Percentiles rank a stretch among this genome's conserved stretches.
Evolutionary conservation across 208 protist genomes (phyloP).

Genomic region (Wallacemonas sp.): DNA sequence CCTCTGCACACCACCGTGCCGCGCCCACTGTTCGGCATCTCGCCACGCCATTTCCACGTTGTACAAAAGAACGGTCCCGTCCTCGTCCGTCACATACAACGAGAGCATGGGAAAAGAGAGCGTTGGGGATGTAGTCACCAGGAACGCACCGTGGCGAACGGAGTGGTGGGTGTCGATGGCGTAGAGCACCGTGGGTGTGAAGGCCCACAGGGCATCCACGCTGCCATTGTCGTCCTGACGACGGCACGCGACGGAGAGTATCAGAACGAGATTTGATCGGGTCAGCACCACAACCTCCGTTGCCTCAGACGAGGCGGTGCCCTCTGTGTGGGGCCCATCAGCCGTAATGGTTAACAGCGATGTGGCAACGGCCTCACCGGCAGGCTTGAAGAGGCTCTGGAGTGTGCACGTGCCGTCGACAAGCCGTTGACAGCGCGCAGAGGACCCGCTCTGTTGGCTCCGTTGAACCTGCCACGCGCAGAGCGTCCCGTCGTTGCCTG

Average conservation of each 20-base stretch:
- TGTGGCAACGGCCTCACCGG: constrained; percentile 28
- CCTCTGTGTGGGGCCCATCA: neutral
- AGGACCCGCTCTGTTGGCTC: neutral
- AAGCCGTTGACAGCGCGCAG: neutral
- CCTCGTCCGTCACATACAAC: constrained; percentile 50
- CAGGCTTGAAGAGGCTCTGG: neutral
- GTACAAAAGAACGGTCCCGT: constrained; percentile 67
- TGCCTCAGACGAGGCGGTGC: neutral
- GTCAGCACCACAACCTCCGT: constrained; percentile 41
- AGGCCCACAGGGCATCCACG: constrained; percentile 9
- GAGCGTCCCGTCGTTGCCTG: constrained; percentile 75
- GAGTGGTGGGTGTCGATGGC: constrained; percentile 24
- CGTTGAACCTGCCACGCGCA: constrained; percentile 42
- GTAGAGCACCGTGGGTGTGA: constrained; percentile 21
- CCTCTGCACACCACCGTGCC: constrained; percentile 24
- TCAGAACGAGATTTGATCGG: constrained; percentile 15
- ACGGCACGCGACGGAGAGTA: constrained; percentile 22
- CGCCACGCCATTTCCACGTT: constrained; percentile 75
- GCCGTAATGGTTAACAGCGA: constrained; percentile 20
- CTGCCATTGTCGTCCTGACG: constrained; percentile 18
- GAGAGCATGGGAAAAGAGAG: constrained; percentile 47
- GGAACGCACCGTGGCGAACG: constrained; percentile 20
- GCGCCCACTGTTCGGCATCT: constrained; percentile 22
- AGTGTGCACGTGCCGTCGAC: neutral
- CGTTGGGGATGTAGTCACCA: constrained; percentile 20